A percentile compares a stretch with the other conserved stretches of the same genome.
Evolutionary conservation across 78 protist genomes (phyloP).

Genomic region (Dictyostelium brefeldianum): DNA sequence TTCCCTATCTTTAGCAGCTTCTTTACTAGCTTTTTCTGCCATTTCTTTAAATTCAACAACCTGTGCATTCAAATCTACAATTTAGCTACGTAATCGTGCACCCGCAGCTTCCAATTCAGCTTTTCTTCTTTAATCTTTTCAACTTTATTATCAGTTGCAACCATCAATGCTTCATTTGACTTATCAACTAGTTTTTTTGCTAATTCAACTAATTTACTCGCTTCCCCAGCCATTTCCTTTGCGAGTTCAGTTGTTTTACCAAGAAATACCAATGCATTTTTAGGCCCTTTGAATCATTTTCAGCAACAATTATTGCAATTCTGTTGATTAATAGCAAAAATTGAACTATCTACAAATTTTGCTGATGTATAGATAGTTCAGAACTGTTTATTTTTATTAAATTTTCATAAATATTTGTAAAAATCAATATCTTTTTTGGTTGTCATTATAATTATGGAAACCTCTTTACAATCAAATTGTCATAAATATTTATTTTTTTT

Average conservation of each 20-base stretch:
- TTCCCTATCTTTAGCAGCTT: conserved; percentile 16
- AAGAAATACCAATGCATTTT: background rate
- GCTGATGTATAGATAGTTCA: too few relatives aligned
- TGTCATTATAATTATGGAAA: too few relatives aligned
- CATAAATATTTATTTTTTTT: too few relatives aligned
- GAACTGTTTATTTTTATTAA: too few relatives aligned
- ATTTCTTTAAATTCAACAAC: background rate
- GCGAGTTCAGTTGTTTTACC: conserved; percentile 6
- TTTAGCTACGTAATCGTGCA: background rate
- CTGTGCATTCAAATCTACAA: background rate
- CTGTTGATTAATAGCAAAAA: conserved; percentile 11
- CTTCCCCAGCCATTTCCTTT: background rate
- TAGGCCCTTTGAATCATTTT: background rate
- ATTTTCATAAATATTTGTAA: too few relatives aligned
- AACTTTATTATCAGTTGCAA: background rate
- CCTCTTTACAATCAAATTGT: too few relatives aligned
- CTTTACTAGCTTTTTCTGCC: conserved; percentile 13
- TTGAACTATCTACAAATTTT: conserved; percentile 15
- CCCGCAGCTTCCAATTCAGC: background rate
- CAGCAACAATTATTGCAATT: conserved; percentile 10
- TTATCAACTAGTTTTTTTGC: background rate
- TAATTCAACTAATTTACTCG: background rate
- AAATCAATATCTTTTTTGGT: too few relatives aligned
- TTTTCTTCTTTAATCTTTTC: background rate
- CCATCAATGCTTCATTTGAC: background rate